phyloP scores from a whole-genome alignment of 2,329 filamentous ascomycete genomes.

The Pseudophaeomoniella oleicola region DNA sequence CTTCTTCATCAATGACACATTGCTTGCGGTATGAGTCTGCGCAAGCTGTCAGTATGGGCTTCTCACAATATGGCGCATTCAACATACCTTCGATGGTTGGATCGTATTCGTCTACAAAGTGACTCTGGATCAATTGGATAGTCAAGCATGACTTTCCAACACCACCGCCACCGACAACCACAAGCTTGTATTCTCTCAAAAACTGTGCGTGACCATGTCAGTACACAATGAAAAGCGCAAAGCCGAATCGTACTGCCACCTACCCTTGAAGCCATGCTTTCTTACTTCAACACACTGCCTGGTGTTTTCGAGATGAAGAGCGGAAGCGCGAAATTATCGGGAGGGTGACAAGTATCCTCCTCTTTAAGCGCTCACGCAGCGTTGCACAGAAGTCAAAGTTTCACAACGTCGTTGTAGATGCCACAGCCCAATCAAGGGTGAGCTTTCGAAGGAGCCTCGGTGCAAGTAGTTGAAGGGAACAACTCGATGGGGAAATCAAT shows the following conservation, averaged over 20 bases:
- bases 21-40: conserved; percentile 99
- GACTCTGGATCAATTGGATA: conserved; percentile 87
- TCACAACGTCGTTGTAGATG: too few relatives aligned
- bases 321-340: too few relatives aligned
- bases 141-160: conserved; percentile 99
- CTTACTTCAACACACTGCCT: too few relatives aligned
- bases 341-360: too few relatives aligned
- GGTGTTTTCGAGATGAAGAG: too few relatives aligned
- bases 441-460: too few relatives aligned
- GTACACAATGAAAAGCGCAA: conserved; percentile 16
- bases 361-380: too few relatives aligned
- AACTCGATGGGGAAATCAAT: too few relatives aligned
- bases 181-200: conserved; percentile 84
- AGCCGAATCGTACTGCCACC: conserved; percentile 15
- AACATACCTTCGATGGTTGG: conserved; percentile 82
- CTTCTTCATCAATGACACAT: conserved; percentile 96
- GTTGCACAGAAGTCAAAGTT: too few relatives aligned
- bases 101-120: conserved; percentile 99
- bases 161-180: conserved; percentile 94
- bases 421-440: not conserved
- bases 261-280: conserved; percentile 24
- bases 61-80: too few relatives aligned
- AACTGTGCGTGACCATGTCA: conserved; percentile 41
- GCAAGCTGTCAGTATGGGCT: conserved; percentile 6
- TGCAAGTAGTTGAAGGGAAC: too few relatives aligned